Base-by-base conservation (phyloP, 2,329 filamentous ascomycete species). In the Pseudopyricularia javanii region DNA sequence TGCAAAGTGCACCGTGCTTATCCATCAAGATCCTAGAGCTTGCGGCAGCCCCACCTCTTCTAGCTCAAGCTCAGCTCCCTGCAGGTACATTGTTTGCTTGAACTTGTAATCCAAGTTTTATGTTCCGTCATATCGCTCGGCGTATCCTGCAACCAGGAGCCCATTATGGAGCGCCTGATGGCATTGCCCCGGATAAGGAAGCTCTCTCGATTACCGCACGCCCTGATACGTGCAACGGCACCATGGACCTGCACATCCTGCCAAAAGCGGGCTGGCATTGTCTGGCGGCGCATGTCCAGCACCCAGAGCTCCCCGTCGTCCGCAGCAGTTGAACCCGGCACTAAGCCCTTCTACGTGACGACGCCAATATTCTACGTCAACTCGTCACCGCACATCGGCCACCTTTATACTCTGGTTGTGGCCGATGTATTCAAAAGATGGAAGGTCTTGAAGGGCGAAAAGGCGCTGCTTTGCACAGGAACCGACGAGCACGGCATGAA, bases 291-390 rank as follows among this genome's bases (percentile, higher is more conserved):
- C n/a, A 20, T 52, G 28, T 35, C 50, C 50, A 52, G 40, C 50
- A 45, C 40, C 50, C 30, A 28, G 24, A 4, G 7, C 22, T 12
- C 4, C 33, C 22, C 49, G 15, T 34, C 30, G 17, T n/a, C 12
- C 34, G 11, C 49, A 32, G 15, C 22, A 2, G 12, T 20, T 22
- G 22, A 30, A 14, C 15, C 24, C 14, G 4, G 17, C 5, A 33
- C 35, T 56, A 97, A 97, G 72, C 90, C 91, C 8, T 96, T 85
- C 73, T 98, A 97, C 74, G 76, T 95, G 62, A 97, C 93, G 5
- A 94, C 90, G 8, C 93, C 93, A 2, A 98, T 98, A 54, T 98
- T 97, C 74, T 98, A 98, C 69, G 93, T 98, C 72, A 98, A 98
- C 78, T 88, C 91, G 91, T 90, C 88, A 47, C 93, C 93, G 50